Evolutionary conservation across 169 alveolate genomes (phyloP).

Genomic region (Plasmodium knowlesi): DNA sequence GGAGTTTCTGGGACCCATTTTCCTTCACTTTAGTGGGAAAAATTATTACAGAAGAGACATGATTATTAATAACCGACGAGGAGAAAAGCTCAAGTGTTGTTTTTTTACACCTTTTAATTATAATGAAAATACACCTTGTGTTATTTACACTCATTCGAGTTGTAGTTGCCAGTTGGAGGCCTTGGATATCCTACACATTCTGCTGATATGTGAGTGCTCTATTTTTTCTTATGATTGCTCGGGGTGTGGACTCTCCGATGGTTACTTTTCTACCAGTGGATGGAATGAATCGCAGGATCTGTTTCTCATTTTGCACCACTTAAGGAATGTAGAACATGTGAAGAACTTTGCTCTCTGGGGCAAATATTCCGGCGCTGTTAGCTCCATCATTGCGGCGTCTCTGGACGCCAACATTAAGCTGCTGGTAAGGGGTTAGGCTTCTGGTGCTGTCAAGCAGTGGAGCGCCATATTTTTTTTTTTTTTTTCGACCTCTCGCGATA

Average conservation of each 20-base stretch:
- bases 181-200: slow-evolving; percentile 53
- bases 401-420: slow-evolving; percentile 59
- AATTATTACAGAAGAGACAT: slow-evolving; percentile 63
- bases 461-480: too few relatives aligned
- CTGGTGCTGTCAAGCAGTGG: background rate
- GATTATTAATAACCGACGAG: slow-evolving; percentile 64
- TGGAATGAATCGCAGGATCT: slow-evolving; percentile 74
- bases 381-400: slow-evolving; percentile 60
- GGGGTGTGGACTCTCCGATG: slow-evolving; percentile 73
- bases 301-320: slow-evolving; percentile 33
- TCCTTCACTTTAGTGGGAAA: slow-evolving; percentile 62
- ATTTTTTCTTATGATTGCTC: slow-evolving; percentile 73
- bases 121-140: slow-evolving; percentile 74
- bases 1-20: slow-evolving; percentile 68
- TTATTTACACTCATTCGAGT: slow-evolving; percentile 66
- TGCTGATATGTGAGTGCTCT: slow-evolving; percentile 53
- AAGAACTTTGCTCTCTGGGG: slow-evolving; percentile 72
- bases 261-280: slow-evolving; percentile 57
- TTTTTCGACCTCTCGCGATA: too few relatives aligned
- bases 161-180: slow-evolving; percentile 69
- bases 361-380: slow-evolving; percentile 65
- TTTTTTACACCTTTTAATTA: slow-evolving; percentile 63
- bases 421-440: slow-evolving; percentile 1
- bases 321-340: slow-evolving; percentile 60
- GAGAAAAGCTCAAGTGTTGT: slow-evolving; percentile 63